Evolutionary conservation across 805 yeast genomes (phyloP).

Genomic region (Nakazawaea ernobii): DNA sequence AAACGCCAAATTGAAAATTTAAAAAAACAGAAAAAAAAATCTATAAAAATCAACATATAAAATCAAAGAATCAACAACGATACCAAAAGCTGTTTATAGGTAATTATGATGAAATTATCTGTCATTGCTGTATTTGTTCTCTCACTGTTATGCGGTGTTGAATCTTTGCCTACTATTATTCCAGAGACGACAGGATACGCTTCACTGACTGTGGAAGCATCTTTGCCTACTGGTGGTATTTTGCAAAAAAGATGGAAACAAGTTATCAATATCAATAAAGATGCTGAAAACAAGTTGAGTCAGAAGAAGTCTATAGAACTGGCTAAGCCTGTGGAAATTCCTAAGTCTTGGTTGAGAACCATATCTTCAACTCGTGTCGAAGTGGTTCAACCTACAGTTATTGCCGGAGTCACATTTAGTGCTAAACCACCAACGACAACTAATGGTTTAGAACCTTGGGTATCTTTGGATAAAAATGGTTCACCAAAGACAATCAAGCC

Average conservation of each 20-base stretch:
- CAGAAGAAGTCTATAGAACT: conserved; percentile 6
- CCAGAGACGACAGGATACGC: conserved; percentile 3
- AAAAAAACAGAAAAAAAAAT: too few species aligned
- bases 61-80: too few species aligned
- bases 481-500: conserved; percentile 77
- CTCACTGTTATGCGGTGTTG: neutral
- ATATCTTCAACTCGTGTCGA: conserved; percentile 50
- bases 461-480: conserved; percentile 71
- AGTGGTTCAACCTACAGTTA: conserved; percentile 57
- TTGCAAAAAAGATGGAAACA: conserved; percentile 8
- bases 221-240: neutral
- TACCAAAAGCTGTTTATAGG: too few species aligned
- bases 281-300: conserved; percentile 6
- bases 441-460: conserved; percentile 74
- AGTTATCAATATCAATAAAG: conserved; percentile 5
- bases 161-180: neutral
- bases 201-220: neutral
- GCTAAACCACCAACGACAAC: conserved; percentile 65
- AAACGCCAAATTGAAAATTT: too few species aligned
- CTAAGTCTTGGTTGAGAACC: conserved; percentile 70
- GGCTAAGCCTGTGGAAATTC: conserved; percentile 27
- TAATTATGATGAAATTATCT: neutral
- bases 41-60: too few species aligned
- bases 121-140: neutral
- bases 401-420: conserved; percentile 57